phyloP scores from a whole-genome alignment of 2,329 filamentous ascomycete species.

The Verticillium dahliae region DNA sequence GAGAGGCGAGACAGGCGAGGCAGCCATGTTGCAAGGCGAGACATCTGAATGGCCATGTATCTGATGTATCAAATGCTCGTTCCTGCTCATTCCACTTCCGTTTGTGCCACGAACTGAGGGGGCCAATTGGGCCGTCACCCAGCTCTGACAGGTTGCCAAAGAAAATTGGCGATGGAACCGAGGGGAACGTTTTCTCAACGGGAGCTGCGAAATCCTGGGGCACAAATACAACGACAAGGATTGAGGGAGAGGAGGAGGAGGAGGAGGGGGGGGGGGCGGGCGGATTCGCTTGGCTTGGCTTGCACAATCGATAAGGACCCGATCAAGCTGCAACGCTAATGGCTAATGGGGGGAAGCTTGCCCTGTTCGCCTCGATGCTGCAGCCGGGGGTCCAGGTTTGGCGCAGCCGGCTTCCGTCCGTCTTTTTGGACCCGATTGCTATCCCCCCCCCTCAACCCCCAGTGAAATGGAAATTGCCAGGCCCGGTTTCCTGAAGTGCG shows the following conservation, averaged over 20 bases:
- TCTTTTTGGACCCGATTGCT: no score
- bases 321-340: background rate
- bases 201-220: background rate
- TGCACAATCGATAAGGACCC: background rate
- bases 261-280: no score
- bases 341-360: background rate
- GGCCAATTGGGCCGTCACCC: no score
- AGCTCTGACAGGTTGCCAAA: background rate
- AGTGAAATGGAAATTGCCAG: background rate
- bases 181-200: background rate
- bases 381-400: background rate
- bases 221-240: background rate
- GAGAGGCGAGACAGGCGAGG: background rate
- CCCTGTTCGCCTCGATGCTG: background rate
- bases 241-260: background rate
- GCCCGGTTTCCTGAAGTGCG: background rate
- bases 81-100: background rate
- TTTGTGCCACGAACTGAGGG: background rate
- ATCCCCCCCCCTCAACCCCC: background rate
- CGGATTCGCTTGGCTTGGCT: background rate
- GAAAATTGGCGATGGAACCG: no score
- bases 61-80: background rate
- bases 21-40: background rate
- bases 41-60: background rate
- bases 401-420: background rate